Percentiles rank a stretch among this genome's conserved stretches.
phyloP scores from a whole-genome alignment of 1,139 yeast genomes.

The Geotrichum histeridarum region DNA sequence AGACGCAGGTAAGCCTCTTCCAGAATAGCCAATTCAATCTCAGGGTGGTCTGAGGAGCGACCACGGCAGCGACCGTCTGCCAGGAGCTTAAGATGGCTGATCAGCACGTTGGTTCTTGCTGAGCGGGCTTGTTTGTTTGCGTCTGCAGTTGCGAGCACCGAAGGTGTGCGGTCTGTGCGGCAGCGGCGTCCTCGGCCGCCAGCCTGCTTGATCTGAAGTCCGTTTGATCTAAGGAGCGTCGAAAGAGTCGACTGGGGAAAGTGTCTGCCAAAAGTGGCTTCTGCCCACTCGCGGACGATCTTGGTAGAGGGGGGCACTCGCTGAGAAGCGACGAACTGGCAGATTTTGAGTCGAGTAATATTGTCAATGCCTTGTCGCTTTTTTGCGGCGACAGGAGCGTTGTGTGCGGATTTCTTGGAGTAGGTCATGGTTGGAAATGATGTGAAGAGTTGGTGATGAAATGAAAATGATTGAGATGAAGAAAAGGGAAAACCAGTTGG shows the following conservation, averaged over 20 bases:
- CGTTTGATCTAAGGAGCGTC: conserved; percentile 9
- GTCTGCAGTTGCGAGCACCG: too few relatives aligned
- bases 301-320: conserved; percentile 12
- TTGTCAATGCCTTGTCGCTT: conserved; percentile 9
- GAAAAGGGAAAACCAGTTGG: too few relatives aligned
- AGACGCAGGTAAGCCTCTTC: conserved; percentile 14
- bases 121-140: neutral
- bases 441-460: too few relatives aligned
- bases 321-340: conserved; percentile 11
- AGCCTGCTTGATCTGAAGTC: conserved; percentile 12
- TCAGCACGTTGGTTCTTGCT: neutral
- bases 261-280: conserved; percentile 6
- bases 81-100: conserved; percentile 7
- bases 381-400: neutral
- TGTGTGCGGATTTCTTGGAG: too few relatives aligned
- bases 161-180: neutral
- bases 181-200: conserved; percentile 17
- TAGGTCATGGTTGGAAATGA: too few relatives aligned
- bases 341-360: conserved; percentile 11
- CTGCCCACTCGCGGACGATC: conserved; percentile 13
- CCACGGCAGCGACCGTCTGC: conserved; percentile 15
- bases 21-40: conserved; percentile 6
- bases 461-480: too few relatives aligned
- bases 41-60: conserved; percentile 8
- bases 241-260: conserved; percentile 17